phyloP scores from a whole-genome alignment of 176 grass and related monocot species.

The Poa pratensis region DNA sequence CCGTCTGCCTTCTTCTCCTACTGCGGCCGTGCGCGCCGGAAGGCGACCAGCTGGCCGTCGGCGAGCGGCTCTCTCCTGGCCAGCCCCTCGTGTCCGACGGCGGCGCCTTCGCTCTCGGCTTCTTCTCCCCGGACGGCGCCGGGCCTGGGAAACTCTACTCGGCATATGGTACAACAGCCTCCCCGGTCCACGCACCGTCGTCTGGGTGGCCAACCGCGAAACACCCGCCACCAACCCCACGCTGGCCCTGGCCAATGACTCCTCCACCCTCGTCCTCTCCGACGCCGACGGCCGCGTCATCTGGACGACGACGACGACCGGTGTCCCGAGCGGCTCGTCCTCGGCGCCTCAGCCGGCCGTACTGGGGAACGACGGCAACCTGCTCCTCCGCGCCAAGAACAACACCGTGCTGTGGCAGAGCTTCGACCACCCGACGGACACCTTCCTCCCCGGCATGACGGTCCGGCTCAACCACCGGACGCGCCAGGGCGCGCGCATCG shows the following conservation, averaged over 20 bases:
- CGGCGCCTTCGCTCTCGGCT: constrained; percentile 27
- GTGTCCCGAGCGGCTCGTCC: neutral
- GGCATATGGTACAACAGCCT: constrained; percentile 42
- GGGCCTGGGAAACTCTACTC: neutral
- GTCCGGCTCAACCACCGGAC: neutral
- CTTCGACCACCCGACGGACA: constrained; percentile 55
- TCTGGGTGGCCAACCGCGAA: constrained; percentile 40
- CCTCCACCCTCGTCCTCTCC: constrained; percentile 25
- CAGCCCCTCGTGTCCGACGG: neutral
- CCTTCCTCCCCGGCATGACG: constrained; percentile 53
- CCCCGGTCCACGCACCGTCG: neutral
- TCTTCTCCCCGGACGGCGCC: constrained; percentile 22
- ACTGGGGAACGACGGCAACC: constrained; percentile 50
- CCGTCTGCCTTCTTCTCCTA: constrained; percentile 23
- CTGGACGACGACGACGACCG: constrained; percentile 28
- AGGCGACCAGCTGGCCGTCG: constrained; percentile 29
- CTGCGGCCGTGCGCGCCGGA: constrained; percentile 4
- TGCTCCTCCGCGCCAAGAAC: constrained; percentile 20
- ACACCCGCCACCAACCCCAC: neutral
- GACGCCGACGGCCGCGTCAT: constrained; percentile 20
- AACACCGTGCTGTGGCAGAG: constrained; percentile 41
- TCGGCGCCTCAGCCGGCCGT: neutral
- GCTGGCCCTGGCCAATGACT: constrained; percentile 8
- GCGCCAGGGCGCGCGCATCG: neutral
- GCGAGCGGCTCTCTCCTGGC: neutral